These are phyloP conservation scores for Brassica nigra DNA, from an alignment of 345 rosid genomes.

Conservation along the genomic window DNA sequence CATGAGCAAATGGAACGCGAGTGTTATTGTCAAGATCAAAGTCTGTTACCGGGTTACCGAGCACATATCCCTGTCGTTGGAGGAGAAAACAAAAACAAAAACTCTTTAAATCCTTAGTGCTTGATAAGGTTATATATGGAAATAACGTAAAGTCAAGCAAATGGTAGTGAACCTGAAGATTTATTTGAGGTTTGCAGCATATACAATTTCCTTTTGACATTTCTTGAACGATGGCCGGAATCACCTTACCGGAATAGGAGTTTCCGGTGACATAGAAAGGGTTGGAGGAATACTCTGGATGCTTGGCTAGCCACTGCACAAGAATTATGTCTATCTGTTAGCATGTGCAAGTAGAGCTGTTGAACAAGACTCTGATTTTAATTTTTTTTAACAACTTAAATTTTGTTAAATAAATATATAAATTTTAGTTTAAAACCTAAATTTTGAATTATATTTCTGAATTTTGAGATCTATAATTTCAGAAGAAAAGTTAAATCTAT, in stretches of 20 bases:
- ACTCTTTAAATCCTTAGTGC: background rate
- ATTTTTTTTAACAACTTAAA: too few relatives aligned
- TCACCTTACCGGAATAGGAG: background rate
- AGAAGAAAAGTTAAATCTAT: too few relatives aligned
- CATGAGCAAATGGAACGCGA: background rate
- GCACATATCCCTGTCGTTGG: background rate
- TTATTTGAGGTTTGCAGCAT: background rate
- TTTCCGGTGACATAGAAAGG: background rate
- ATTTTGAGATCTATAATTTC: too few relatives aligned
- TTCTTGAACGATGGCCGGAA: background rate
- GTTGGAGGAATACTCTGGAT: background rate
- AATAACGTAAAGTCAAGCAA: background rate
- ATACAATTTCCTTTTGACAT: background rate
- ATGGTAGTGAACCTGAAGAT: background rate
- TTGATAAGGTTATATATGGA: background rate
- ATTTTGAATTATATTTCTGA: too few relatives aligned
- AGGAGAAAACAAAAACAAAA: background rate
- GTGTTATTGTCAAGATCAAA: background rate
- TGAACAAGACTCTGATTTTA: too few relatives aligned
- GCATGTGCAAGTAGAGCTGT: background rate
- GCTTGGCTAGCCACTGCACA: background rate
- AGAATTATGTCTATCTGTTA: background rate
- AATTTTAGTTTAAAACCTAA: too few relatives aligned
- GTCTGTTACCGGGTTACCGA: background rate
- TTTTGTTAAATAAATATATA: too few relatives aligned